A percentile compares a stretch with the other conserved stretches of the same genome.
Conservation (phyloP, 1,284 basidiomycete genomes). For the Malassezia brasiliensis region DNA sequence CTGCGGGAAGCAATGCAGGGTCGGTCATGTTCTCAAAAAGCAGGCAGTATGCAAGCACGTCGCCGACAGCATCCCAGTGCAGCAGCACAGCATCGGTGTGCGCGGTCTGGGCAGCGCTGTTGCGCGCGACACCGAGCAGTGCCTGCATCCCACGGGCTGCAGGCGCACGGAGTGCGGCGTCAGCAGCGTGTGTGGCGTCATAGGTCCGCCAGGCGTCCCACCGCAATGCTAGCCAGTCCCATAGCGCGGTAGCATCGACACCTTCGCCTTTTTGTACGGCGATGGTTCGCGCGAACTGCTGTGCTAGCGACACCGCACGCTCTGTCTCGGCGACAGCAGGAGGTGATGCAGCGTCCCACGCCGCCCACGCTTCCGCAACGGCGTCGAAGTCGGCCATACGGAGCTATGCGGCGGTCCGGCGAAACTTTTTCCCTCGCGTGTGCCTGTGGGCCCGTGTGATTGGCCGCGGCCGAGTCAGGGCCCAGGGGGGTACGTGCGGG, state of each 20-base stretch:
- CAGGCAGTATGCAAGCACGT: background rate
- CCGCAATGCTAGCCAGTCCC: background rate
- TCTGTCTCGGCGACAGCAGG: background rate
- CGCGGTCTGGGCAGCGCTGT: background rate
- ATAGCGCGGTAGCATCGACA: background rate
- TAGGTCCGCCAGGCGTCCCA: background rate
- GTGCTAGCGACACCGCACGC: background rate
- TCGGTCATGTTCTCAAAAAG: constrained; percentile 16
- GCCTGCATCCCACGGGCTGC: background rate
- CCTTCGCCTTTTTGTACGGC: background rate
- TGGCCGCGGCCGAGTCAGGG: background rate
- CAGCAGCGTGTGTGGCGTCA: background rate
- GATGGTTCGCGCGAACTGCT: background rate
- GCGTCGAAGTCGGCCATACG: background rate
- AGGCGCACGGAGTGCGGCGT: background rate
- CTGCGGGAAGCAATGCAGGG: constrained; percentile 2
- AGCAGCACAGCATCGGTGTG: background rate
- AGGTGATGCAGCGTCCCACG: background rate
- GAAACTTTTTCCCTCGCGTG: background rate
- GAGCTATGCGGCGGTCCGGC: background rate
- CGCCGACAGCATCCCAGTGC: background rate
- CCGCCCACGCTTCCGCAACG: background rate
- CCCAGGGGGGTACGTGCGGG: constrained; percentile 1
- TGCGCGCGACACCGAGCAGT: constrained; percentile 5
- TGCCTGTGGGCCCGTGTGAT: background rate